phyloP scores from a whole-genome alignment of 164 flowering plant species.

The Aristolochia fimbriata region DNA sequence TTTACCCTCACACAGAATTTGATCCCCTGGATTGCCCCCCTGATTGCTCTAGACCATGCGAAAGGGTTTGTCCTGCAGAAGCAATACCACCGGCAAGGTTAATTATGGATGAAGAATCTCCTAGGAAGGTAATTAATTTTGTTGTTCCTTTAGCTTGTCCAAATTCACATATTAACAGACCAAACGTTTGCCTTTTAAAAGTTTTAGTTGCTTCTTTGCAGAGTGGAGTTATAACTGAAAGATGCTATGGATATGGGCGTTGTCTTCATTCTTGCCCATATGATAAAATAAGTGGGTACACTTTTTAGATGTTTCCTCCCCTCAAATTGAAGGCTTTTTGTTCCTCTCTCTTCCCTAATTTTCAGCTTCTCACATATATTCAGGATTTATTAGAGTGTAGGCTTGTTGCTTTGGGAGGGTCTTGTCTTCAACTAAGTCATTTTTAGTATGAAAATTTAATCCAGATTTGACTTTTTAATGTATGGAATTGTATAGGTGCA shows the following conservation, averaged over 20 bases:
- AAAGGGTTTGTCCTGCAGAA: slow-evolving; percentile 75
- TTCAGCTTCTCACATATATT: no score
- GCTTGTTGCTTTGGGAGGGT: no score
- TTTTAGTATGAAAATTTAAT: no score
- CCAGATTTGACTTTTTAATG: no score
- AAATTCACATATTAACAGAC: background rate
- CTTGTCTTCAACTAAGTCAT: no score
- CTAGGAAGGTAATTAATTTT: background rate
- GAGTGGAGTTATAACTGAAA: slow-evolving; percentile 68
- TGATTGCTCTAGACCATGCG: slow-evolving; percentile 78
- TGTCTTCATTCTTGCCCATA: slow-evolving; percentile 80
- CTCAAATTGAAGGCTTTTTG: no score
- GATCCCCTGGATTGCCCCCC: slow-evolving; percentile 70
- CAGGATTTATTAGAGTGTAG: no score
- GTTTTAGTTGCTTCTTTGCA: slow-evolving; percentile 12
- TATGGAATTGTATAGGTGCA: no score
- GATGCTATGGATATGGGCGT: slow-evolving; percentile 92
- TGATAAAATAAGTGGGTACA: slow-evolving; percentile 63
- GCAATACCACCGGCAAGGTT: slow-evolving; percentile 38
- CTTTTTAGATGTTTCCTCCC: background rate
- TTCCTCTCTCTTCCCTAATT: no score
- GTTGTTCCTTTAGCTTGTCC: background rate
- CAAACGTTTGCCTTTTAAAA: no score
- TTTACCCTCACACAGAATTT: slow-evolving; percentile 46
- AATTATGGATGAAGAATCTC: slow-evolving; percentile 4